Percentiles rank a stretch among this genome's conserved stretches.
Evolutionary conservation across 345 rosid species (phyloP).

Genomic region (Eucalyptus viminalis): DNA sequence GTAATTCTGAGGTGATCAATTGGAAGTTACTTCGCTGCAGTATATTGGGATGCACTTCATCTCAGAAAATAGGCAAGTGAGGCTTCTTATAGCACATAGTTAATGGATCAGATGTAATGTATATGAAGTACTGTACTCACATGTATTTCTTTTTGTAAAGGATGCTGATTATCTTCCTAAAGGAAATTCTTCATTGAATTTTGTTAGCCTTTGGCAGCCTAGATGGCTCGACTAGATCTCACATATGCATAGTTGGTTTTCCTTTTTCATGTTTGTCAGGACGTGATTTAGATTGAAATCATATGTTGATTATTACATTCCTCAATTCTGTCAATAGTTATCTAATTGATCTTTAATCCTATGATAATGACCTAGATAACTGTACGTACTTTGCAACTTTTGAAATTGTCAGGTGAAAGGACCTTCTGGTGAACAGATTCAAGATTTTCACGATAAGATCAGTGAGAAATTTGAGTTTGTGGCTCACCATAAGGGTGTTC

Average conservation of each 20-base stretch:
- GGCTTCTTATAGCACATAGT: neutral
- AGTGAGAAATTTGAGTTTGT: conserved; percentile 62
- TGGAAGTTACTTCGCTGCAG: neutral
- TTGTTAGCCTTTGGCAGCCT: neutral
- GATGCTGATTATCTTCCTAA: neutral
- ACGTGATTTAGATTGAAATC: neutral
- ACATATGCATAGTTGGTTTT: neutral
- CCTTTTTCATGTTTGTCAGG: neutral
- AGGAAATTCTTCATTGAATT: neutral
- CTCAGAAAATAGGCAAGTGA: neutral
- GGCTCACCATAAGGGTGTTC: conserved; percentile 51
- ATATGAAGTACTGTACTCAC: neutral
- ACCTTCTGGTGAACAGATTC: conserved; percentile 44
- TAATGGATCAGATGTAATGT: neutral
- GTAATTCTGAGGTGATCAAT: neutral
- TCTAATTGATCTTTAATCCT: neutral
- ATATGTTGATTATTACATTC: neutral
- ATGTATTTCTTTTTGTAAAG: neutral
- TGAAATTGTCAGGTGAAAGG: conserved; percentile 41
- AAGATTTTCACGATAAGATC: conserved; percentile 48
- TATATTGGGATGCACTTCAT: neutral
- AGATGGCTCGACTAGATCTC: neutral
- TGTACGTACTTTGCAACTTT: neutral
- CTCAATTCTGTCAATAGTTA: neutral
- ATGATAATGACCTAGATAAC: neutral